phyloP scores from a whole-genome alignment of 768 basidiomycete genomes.

The Tricholoma matsutake region DNA sequence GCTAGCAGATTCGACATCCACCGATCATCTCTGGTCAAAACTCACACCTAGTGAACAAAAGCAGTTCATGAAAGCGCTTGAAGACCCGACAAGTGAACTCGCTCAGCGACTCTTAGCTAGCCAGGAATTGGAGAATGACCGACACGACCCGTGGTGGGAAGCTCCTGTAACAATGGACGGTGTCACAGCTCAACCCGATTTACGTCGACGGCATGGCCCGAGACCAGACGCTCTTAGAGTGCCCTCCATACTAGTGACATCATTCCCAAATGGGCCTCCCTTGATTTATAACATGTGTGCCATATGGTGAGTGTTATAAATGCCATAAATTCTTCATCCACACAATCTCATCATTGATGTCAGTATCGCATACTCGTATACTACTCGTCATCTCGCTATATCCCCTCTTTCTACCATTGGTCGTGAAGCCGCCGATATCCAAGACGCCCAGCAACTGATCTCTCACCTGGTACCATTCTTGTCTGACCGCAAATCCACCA shows the following conservation, averaged over 20 bases:
- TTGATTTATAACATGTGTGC: constrained; percentile 70
- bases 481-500: constrained; percentile 52
- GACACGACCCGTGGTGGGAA: constrained; percentile 75
- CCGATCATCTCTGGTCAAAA: constrained; percentile 58
- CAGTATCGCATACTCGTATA: constrained; percentile 70
- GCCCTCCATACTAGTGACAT: constrained; percentile 42
- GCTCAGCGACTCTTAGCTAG: constrained; percentile 59
- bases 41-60: constrained; percentile 58
- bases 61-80: constrained; percentile 56
- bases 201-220: constrained; percentile 26
- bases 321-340: not conserved
- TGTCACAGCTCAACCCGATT: not conserved
- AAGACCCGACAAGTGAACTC: constrained; percentile 59
- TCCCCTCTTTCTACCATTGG: constrained; percentile 51
- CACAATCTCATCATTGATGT: constrained; percentile 4
- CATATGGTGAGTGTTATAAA: constrained; percentile 50
- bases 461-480: constrained; percentile 63
- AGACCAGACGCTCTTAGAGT: constrained; percentile 45
- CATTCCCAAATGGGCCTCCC: constrained; percentile 33
- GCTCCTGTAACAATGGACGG: constrained; percentile 17
- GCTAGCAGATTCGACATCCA: constrained; percentile 47
- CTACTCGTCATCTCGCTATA: constrained; percentile 56
- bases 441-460: constrained; percentile 47
- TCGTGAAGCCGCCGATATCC: constrained; percentile 39
- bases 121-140: constrained; percentile 49